Percentiles rank a stretch among this genome's conserved stretches.
These are phyloP conservation scores for Dactylonectria macrodidyma DNA, from an alignment of 2,329 filamentous ascomycete genomes.

Conservation along the genomic window DNA sequence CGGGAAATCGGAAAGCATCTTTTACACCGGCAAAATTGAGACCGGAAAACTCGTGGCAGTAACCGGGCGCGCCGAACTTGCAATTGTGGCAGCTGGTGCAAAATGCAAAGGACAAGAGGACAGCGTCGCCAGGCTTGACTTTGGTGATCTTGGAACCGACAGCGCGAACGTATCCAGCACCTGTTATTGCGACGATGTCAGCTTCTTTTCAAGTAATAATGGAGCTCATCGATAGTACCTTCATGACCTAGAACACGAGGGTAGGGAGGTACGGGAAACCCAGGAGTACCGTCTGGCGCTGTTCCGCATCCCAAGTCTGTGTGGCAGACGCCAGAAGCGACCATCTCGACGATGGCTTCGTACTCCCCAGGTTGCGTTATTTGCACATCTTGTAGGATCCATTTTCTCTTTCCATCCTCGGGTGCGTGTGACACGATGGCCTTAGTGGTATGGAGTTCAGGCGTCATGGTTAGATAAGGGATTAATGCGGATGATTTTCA, in stretches of 20 bases:
- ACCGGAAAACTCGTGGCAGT: constrained; percentile 27
- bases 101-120: constrained; percentile 30
- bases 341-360: constrained; percentile 31
- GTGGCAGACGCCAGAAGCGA: constrained; percentile 29
- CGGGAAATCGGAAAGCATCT: background rate
- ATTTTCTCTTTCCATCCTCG: constrained; percentile 24
- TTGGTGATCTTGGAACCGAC: constrained; percentile 24
- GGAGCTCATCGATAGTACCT: background rate
- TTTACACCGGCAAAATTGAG: constrained; percentile 23
- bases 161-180: constrained; percentile 15
- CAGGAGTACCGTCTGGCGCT: constrained; percentile 29
- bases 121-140: constrained; percentile 28
- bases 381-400: constrained; percentile 22
- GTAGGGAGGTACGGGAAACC: constrained; percentile 28
- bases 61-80: constrained; percentile 23
- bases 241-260: constrained; percentile 27
- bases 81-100: constrained; percentile 30
- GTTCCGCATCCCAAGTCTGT: constrained; percentile 29
- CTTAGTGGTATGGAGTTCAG: constrained; percentile 8
- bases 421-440: constrained; percentile 29
- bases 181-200: background rate
- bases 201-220: background rate
- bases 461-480: constrained; percentile 10
- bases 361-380: constrained; percentile 10
- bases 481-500: background rate